phyloP scores from a whole-genome alignment of 1,284 basidiomycete genomes.

The Ustilago esculenta region DNA sequence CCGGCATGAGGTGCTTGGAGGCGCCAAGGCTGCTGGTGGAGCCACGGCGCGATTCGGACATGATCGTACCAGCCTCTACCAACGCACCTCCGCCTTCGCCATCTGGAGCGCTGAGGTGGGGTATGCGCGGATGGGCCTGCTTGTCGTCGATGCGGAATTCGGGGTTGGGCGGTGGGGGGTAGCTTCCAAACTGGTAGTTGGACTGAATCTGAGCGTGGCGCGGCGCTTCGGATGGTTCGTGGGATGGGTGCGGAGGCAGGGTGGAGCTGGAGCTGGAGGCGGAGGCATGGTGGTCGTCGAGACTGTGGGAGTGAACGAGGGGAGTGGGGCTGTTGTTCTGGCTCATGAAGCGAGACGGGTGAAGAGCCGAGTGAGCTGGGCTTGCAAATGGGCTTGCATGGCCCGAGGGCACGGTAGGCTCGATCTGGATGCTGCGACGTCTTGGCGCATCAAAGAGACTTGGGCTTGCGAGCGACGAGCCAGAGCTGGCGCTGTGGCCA shows the following conservation, averaged over 20 bases:
- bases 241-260: conserved; percentile 10
- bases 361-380: conserved; percentile 33
- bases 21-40: conserved; percentile 21
- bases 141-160: conserved; percentile 42
- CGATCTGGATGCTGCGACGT: conserved; percentile 49
- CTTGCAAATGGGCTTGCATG: conserved; percentile 41
- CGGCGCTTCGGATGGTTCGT: conserved; percentile 14
- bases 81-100: conserved; percentile 39
- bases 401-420: conserved; percentile 42
- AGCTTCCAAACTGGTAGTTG: conserved; percentile 52
- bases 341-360: conserved; percentile 44
- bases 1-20: conserved; percentile 26
- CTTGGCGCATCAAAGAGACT: conserved; percentile 42
- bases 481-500: conserved; percentile 29
- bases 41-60: conserved; percentile 36
- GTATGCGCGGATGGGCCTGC: conserved; percentile 32
- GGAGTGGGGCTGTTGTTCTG: conserved; percentile 49
- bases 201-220: conserved; percentile 34
- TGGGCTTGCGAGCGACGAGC: conserved; percentile 33
- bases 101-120: conserved; percentile 44
- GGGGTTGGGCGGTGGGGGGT: conserved; percentile 28
- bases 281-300: conserved; percentile 31
- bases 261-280: conserved; percentile 11
- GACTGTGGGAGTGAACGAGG: conserved; percentile 27
- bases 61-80: conserved; percentile 25